phyloP scores from a whole-genome alignment of 192 early-diverging fungal species.

The Thamnidium elegans region DNA sequence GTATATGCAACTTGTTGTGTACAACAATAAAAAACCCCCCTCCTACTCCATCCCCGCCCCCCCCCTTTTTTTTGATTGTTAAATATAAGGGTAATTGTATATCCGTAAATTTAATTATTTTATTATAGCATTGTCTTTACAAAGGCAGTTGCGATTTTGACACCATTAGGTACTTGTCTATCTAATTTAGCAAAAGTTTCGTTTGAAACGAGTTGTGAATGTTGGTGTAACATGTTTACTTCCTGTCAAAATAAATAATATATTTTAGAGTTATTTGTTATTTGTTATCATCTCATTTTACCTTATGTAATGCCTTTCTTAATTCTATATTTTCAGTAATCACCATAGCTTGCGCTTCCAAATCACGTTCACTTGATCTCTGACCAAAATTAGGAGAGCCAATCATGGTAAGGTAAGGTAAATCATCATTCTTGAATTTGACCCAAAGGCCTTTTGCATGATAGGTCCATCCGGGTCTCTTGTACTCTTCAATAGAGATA shows the following conservation, averaged over 20 bases:
- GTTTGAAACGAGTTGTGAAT: slow-evolving; percentile 43
- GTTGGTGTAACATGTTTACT: slow-evolving; percentile 41
- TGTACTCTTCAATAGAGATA: slow-evolving; percentile 78
- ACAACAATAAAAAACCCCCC: too few relatives aligned
- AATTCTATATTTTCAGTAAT: slow-evolving; percentile 61
- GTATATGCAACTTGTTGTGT: too few relatives aligned
- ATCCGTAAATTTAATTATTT: neutral
- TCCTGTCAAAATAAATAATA: slow-evolving; percentile 41
- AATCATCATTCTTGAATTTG: slow-evolving; percentile 48
- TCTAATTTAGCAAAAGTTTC: slow-evolving; percentile 51
- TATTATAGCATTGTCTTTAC: slow-evolving; percentile 62
- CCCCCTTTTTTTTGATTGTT: too few relatives aligned
- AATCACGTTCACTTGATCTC: slow-evolving; percentile 84
- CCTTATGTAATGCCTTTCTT: slow-evolving; percentile 53
- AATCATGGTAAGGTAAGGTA: slow-evolving; percentile 75
- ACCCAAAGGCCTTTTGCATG: slow-evolving; percentile 95
- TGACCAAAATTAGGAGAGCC: slow-evolving; percentile 95
- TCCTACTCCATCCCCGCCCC: too few relatives aligned
- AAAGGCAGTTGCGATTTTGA: slow-evolving; percentile 49
- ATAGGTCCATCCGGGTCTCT: slow-evolving; percentile 84
- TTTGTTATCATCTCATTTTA: slow-evolving; percentile 18
- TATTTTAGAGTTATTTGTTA: neutral
- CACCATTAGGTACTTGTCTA: slow-evolving; percentile 50
- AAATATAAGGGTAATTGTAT: too few relatives aligned
- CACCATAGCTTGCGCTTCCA: slow-evolving; percentile 83